These are phyloP conservation scores for Aquilaria malaccensis DNA, from an alignment of 345 rosid genomes.

Conservation along the genomic window DNA sequence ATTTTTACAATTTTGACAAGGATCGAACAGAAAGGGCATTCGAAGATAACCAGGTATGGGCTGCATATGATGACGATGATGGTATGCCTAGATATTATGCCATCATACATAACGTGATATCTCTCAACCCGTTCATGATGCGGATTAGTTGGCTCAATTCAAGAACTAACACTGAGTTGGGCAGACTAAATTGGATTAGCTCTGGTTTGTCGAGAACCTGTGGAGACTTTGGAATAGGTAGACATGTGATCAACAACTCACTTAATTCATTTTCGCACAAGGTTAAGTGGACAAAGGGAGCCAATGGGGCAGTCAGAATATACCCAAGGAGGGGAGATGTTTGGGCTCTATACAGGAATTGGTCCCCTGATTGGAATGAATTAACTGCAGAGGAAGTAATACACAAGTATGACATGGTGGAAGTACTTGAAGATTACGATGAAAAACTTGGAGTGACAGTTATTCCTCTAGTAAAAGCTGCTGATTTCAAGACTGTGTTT, in stretches of 20 bases:
- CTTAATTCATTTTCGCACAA: constrained; percentile 60
- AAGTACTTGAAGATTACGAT: constrained; percentile 55
- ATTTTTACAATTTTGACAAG: constrained; percentile 60
- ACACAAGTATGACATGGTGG: constrained; percentile 57
- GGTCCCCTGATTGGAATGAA: constrained; percentile 66
- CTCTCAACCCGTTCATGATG: constrained; percentile 52
- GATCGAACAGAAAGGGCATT: constrained; percentile 52
- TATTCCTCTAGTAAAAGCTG: constrained; percentile 52
- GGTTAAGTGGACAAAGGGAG: constrained; percentile 37
- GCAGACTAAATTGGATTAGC: constrained; percentile 57
- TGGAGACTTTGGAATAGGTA: constrained; percentile 53
- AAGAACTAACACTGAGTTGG: constrained; percentile 35
- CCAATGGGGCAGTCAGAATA: constrained; percentile 34
- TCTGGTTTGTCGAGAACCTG: constrained; percentile 54
- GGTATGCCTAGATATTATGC: constrained; percentile 76
- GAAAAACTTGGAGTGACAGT: constrained; percentile 53
- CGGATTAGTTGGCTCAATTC: constrained; percentile 51
- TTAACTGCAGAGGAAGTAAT: constrained; percentile 31
- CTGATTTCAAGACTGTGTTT: constrained; percentile 60
- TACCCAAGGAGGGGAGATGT: constrained; percentile 59
- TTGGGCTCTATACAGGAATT: constrained; percentile 64
- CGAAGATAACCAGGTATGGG: constrained; percentile 56
- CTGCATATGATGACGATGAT: constrained; percentile 57
- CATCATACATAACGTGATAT: constrained; percentile 44
- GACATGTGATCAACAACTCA: constrained; percentile 29